These are phyloP conservation scores for Penicillium macrosclerotiorum DNA, from an alignment of 495 filamentous ascomycete species.

Conservation along the genomic window DNA sequence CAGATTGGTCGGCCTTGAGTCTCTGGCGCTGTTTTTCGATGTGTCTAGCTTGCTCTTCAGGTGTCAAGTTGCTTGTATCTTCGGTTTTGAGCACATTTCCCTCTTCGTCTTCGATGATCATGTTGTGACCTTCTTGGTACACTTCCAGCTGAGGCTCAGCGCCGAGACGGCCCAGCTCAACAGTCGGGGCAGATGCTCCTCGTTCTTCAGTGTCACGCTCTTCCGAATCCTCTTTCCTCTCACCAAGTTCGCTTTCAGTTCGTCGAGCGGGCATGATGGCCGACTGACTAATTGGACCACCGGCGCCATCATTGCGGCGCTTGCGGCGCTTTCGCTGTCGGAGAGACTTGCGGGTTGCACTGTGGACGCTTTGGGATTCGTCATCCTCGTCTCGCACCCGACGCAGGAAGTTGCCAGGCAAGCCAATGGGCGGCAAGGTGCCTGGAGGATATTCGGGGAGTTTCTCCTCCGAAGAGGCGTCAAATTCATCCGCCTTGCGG, in stretches of 20 bases:
- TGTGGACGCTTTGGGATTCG: constrained; percentile 49
- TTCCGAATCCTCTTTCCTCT: constrained; percentile 35
- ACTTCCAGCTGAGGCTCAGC: constrained; percentile 54
- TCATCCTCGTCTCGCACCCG: constrained; percentile 72
- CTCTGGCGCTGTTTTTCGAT: constrained; percentile 58
- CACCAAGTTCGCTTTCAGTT: constrained; percentile 20
- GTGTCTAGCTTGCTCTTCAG: constrained; percentile 47
- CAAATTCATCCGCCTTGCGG: constrained; percentile 55
- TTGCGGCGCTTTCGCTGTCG: constrained; percentile 58
- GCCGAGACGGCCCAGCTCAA: constrained; percentile 34
- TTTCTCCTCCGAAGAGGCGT: constrained; percentile 59
- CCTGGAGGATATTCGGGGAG: constrained; percentile 70
- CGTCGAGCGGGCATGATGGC: constrained; percentile 78
- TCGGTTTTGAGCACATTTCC: constrained; percentile 74
- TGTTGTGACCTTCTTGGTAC: constrained; percentile 79
- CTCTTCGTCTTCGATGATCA: constrained; percentile 82
- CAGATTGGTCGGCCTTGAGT: constrained; percentile 55
- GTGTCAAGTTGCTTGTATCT: constrained; percentile 40
- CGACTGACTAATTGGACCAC: constrained; percentile 87
- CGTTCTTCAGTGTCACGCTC: constrained; percentile 36
- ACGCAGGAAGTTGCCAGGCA: constrained; percentile 79
- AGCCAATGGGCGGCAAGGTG: constrained; percentile 70
- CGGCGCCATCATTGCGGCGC: constrained; percentile 71
- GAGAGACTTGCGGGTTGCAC: constrained; percentile 59
- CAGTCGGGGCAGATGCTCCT: constrained; percentile 28